These are phyloP conservation scores for Polyporus tsugae DNA, from an alignment of 1,284 basidiomycete genomes.

Conservation along the genomic window DNA sequence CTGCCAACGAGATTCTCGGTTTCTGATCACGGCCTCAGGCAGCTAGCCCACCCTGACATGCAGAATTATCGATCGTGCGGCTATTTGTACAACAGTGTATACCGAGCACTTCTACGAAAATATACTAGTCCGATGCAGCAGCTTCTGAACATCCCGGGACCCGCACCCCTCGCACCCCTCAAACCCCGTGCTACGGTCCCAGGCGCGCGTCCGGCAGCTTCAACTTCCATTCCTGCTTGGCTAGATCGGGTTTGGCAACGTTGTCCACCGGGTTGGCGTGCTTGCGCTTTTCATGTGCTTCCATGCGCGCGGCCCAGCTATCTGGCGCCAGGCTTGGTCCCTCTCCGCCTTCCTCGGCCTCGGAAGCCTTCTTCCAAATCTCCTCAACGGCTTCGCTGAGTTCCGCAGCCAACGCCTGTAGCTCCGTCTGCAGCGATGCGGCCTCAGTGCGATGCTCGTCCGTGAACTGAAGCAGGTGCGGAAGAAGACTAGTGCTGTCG, in stretches of 20 bases:
- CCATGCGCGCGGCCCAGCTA: conserved; percentile 69
- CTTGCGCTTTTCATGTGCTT: conserved; percentile 60
- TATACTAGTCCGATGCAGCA: neutral
- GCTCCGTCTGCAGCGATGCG: conserved; percentile 58
- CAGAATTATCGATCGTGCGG: neutral
- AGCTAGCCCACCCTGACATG: neutral
- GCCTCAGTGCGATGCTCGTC: conserved; percentile 68
- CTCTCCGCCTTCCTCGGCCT: conserved; percentile 40
- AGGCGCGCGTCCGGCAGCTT: conserved; percentile 43
- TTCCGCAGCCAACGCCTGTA: conserved; percentile 60
- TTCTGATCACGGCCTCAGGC: conserved; percentile 13
- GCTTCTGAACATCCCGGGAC: neutral
- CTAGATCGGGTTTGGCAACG: conserved; percentile 64
- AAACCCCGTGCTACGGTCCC: conserved; percentile 1
- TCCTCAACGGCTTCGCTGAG: conserved; percentile 62
- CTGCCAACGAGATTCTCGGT: conserved; percentile 38
- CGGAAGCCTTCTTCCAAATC: conserved; percentile 57
- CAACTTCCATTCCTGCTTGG: conserved; percentile 58
- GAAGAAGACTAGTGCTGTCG: conserved; percentile 67
- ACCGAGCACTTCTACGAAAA: conserved; percentile 11
- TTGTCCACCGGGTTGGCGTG: conserved; percentile 62
- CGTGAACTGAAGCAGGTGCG: conserved; percentile 74
- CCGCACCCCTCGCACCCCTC: neutral
- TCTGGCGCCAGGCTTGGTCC: conserved; percentile 50
- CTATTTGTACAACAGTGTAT: conserved; percentile 23